Conservation (phyloP, 768 basidiomycete species). For the Lentinula guzmanii region DNA sequence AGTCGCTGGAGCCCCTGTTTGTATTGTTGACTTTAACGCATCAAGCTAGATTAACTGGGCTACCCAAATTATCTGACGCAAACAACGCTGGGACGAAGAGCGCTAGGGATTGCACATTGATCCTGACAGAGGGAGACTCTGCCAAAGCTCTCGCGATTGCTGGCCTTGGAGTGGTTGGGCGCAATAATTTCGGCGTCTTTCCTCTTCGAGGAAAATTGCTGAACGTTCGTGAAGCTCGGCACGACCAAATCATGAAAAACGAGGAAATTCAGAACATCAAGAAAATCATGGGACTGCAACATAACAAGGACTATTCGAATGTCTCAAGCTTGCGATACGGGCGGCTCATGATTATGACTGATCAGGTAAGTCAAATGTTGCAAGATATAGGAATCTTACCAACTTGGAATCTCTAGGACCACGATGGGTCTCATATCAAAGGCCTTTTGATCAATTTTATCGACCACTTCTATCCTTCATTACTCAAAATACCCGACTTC, state of each 20-base stretch:
- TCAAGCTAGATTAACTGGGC: slow-evolving; percentile 66
- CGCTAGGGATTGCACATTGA: slow-evolving; percentile 84
- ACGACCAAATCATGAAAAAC: slow-evolving; percentile 98
- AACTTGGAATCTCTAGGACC: slow-evolving; percentile 56
- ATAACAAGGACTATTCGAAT: slow-evolving; percentile 82
- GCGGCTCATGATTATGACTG: slow-evolving; percentile 98
- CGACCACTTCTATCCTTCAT: slow-evolving; percentile 93
- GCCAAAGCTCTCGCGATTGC: slow-evolving; percentile 96
- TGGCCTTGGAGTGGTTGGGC: slow-evolving; percentile 89
- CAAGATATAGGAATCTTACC: neutral
- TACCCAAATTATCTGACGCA: slow-evolving; percentile 93
- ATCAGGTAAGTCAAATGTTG: slow-evolving; percentile 63
- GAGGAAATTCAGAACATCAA: slow-evolving; percentile 96
- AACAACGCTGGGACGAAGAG: slow-evolving; percentile 91
- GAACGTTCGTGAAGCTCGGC: slow-evolving; percentile 94
- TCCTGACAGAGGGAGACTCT: slow-evolving; percentile 98
- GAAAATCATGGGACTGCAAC: slow-evolving; percentile 95
- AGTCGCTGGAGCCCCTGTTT: slow-evolving; percentile 13
- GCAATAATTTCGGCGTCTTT: slow-evolving; percentile 97
- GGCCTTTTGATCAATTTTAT: slow-evolving; percentile 98
- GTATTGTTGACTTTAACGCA: neutral
- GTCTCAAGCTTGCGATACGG: slow-evolving; percentile 79
- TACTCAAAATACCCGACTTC: slow-evolving; percentile 87
- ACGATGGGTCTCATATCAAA: slow-evolving; percentile 99
- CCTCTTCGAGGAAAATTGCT: slow-evolving; percentile 94